Conservation (phyloP, 139 green algal species). For the Chlamydomonas sp. region DNA sequence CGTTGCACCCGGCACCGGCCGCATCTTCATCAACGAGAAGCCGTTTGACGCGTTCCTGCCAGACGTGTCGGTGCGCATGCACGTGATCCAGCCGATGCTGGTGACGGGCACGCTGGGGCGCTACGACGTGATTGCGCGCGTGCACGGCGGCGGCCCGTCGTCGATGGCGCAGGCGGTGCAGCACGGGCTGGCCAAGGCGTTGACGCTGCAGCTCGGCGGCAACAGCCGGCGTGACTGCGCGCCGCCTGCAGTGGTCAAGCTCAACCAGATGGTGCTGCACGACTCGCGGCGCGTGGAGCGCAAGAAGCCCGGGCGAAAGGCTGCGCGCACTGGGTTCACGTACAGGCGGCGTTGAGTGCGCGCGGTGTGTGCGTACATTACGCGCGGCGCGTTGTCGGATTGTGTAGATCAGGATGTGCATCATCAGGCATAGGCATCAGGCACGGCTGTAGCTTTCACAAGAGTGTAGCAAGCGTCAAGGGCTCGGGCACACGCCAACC, state of each 20-base stretch:
- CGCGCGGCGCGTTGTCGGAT: no score
- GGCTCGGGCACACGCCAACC: no score
- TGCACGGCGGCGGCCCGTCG: slow-evolving; percentile 39
- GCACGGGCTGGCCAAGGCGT: slow-evolving; percentile 69
- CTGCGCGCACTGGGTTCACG: slow-evolving; percentile 76
- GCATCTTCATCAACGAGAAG: slow-evolving; percentile 66
- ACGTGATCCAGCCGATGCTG: slow-evolving; percentile 76
- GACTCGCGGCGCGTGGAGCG: slow-evolving; percentile 73
- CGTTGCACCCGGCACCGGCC: slow-evolving; percentile 46
- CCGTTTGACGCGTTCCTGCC: slow-evolving; percentile 65
- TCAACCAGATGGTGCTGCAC: not conserved
- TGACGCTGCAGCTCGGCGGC: slow-evolving; percentile 28
- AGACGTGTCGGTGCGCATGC: slow-evolving; percentile 40
- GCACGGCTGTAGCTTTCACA: no score
- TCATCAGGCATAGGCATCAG: no score
- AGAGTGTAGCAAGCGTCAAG: no score
- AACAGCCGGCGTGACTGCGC: no score
- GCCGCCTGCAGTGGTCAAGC: not conserved
- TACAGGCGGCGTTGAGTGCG: slow-evolving; percentile 92
- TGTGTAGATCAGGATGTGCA: no score
- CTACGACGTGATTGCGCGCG: slow-evolving; percentile 62
- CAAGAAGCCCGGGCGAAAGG: slow-evolving; percentile 86
- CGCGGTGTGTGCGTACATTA: no score
- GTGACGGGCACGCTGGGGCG: slow-evolving; percentile 43
- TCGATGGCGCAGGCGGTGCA: slow-evolving; percentile 73